These are phyloP conservation scores for Alnus rubra DNA, from an alignment of 306 rosid genomes.

Conservation along the genomic window DNA sequence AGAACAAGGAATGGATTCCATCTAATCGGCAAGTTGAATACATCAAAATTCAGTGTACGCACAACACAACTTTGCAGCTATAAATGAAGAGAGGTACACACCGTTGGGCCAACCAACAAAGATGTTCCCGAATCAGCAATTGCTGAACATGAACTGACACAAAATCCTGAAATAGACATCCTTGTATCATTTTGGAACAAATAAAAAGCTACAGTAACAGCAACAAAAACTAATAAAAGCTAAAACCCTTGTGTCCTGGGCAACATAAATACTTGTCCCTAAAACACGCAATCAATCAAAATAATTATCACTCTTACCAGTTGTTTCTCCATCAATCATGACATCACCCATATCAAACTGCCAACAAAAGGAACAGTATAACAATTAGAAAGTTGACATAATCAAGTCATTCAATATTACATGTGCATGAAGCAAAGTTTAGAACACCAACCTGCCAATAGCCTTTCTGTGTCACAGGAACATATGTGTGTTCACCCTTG, in stretches of 20 bases:
- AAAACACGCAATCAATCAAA: not conserved
- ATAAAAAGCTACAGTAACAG: not conserved
- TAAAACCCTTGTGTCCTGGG: not conserved
- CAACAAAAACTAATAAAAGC: not conserved
- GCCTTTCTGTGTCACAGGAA: constrained; percentile 72
- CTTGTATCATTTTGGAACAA: not conserved
- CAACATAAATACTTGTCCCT: not conserved
- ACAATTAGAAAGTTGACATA: constrained; percentile 2
- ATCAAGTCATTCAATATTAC: not conserved
- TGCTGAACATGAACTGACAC: constrained; percentile 72
- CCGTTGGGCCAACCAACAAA: constrained; percentile 77
- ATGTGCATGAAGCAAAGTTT: not conserved
- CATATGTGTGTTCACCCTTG: constrained; percentile 81
- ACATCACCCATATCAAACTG: constrained; percentile 84
- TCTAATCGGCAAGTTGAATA: not conserved
- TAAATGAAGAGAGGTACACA: constrained; percentile 14
- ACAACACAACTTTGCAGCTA: not conserved
- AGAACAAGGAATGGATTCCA: not conserved
- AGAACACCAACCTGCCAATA: constrained; percentile 81
- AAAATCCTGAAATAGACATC: constrained; percentile 53
- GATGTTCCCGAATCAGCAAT: constrained; percentile 92
- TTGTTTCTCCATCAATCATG: constrained; percentile 48
- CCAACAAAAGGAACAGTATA: constrained; percentile 19
- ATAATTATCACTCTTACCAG: constrained; percentile 41
- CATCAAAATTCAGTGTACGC: not conserved